Conservation (phyloP, 1,284 basidiomycete genomes). For the Apiotrichum gracile region DNA sequence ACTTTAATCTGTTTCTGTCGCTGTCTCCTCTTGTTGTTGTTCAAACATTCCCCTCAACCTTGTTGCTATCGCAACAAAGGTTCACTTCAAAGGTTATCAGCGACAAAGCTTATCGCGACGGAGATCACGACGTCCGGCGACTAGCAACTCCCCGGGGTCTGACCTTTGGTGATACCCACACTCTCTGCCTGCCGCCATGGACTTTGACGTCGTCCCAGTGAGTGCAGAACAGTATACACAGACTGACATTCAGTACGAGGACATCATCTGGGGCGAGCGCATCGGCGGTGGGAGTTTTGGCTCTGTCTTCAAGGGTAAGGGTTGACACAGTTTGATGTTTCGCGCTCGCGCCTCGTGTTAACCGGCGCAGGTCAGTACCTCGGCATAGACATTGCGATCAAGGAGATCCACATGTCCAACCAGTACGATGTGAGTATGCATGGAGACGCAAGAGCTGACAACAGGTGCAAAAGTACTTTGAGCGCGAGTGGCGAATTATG, state of each 20-base stretch:
- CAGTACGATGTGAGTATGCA: constrained; percentile 65
- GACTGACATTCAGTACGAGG: constrained; percentile 61
- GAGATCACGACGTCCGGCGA: no score
- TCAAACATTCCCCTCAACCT: no score
- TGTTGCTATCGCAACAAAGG: no score
- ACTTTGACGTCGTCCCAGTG: constrained; percentile 78
- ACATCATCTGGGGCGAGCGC: constrained; percentile 72
- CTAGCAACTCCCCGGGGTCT: no score
- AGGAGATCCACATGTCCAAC: constrained; percentile 82
- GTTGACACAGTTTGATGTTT: background rate
- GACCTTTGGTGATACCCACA: background rate
- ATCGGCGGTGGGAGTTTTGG: constrained; percentile 88
- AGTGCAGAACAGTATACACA: constrained; percentile 23
- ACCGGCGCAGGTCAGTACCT: constrained; percentile 66
- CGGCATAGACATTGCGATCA: constrained; percentile 92
- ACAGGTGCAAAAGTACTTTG: constrained; percentile 85
- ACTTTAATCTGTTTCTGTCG: no score
- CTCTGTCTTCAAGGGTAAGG: constrained; percentile 76
- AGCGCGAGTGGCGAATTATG: constrained; percentile 95
- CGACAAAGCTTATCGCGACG: no score
- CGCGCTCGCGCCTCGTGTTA: background rate
- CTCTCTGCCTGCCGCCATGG: constrained; percentile 30
- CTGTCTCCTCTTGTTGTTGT: no score
- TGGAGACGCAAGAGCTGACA: background rate
- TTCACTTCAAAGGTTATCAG: no score